phyloP scores from a whole-genome alignment of 2,329 filamentous ascomycete genomes.

The Fusarium fujikuroi region DNA sequence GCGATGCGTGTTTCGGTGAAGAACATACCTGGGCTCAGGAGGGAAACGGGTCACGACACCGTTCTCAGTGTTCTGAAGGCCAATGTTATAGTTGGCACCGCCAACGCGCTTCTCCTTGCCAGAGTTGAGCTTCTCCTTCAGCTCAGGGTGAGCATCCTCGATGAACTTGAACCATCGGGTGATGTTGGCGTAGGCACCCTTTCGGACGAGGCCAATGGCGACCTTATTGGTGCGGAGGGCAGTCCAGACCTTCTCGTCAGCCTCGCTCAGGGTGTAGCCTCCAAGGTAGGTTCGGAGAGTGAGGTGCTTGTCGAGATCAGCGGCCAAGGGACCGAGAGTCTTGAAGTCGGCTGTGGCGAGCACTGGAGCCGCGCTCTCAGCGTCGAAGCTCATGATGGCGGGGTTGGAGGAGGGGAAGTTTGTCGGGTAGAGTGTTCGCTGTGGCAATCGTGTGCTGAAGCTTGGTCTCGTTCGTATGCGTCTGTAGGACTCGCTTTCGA shows the following conservation, averaged over 20 bases:
- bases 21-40: slow-evolving; percentile 84
- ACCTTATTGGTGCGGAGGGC: slow-evolving; percentile 85
- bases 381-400: slow-evolving; percentile 44
- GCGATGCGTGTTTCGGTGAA: neutral
- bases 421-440: neutral
- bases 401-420: slow-evolving; percentile 3
- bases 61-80: slow-evolving; percentile 83
- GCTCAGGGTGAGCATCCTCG: slow-evolving; percentile 82
- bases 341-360: slow-evolving; percentile 72
- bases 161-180: slow-evolving; percentile 89
- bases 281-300: slow-evolving; percentile 87
- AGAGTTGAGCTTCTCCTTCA: slow-evolving; percentile 68
- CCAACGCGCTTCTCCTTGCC: slow-evolving; percentile 76
- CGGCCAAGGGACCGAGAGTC: slow-evolving; percentile 77
- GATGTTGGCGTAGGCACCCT: slow-evolving; percentile 79
- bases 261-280: slow-evolving; percentile 79
- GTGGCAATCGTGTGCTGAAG: neutral
- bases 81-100: slow-evolving; percentile 89
- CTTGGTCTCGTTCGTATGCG: neutral
- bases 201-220: slow-evolving; percentile 82
- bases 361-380: slow-evolving; percentile 39
- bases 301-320: slow-evolving; percentile 86
- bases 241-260: slow-evolving; percentile 86
- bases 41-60: slow-evolving; percentile 93
- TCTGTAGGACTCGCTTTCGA: neutral